A percentile compares a stretch with the other conserved stretches of the same genome.
Evolutionary conservation across 495 filamentous ascomycete species (phyloP).

Genomic region (Aspergillus carlsbadensis): DNA sequence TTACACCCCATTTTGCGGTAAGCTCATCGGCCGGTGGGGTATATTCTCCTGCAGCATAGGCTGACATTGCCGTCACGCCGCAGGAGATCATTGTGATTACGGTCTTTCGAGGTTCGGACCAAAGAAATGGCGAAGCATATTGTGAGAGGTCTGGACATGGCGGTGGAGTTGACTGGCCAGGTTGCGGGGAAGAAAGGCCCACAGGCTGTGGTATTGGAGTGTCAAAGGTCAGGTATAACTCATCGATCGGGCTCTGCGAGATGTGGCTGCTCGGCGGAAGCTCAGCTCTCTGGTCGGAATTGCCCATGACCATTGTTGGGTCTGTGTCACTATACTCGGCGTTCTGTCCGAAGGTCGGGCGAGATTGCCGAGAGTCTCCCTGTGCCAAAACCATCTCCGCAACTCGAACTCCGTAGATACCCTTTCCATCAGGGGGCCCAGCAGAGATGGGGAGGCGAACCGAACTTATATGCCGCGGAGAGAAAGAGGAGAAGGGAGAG

Average conservation of each 20-base stretch:
- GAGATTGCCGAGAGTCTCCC: constrained; percentile 5
- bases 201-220: constrained; percentile 62
- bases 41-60: constrained; percentile 84
- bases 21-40: constrained; percentile 66
- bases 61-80: constrained; percentile 71
- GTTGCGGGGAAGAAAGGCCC: constrained; percentile 31
- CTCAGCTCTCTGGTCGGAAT: not conserved
- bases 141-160: constrained; percentile 60
- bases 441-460: not conserved
- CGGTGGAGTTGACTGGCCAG: constrained; percentile 43
- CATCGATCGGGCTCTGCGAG: constrained; percentile 44
- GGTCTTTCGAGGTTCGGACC: constrained; percentile 67
- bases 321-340: not conserved
- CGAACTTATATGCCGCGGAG: not conserved
- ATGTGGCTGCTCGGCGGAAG: not conserved
- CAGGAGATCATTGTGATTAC: constrained; percentile 73
- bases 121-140: constrained; percentile 71
- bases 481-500: not conserved
- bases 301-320: not conserved
- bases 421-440: not conserved
- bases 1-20: constrained; percentile 59
- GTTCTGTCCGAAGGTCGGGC: constrained; percentile 4
- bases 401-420: not conserved
- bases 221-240: constrained; percentile 72
- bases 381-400: not conserved